A percentile compares a stretch with the other conserved stretches of the same genome.
Conservation (phyloP, 208 protist genomes). For the Strigomonas galati region DNA sequence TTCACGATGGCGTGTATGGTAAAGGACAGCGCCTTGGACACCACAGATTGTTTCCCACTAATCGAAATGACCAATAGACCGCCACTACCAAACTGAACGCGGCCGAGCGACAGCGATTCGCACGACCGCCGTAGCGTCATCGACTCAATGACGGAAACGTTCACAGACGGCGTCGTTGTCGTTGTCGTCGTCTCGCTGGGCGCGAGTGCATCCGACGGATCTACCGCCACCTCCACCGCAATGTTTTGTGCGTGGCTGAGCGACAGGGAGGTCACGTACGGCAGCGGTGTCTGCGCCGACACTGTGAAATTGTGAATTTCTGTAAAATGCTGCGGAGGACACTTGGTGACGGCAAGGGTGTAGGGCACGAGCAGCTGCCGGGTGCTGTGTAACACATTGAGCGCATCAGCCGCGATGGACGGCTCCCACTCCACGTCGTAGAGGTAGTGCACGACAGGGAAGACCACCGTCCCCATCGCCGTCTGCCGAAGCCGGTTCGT, state of each 20-base stretch:
- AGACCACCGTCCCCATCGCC: constrained; percentile 71
- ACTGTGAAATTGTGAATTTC: constrained; percentile 17
- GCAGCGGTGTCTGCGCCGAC: constrained; percentile 49
- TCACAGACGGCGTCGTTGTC: not conserved
- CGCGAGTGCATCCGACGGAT: not conserved
- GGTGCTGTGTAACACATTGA: not conserved
- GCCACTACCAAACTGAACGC: constrained; percentile 4
- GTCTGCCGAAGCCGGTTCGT: constrained; percentile 15
- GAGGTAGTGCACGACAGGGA: constrained; percentile 77
- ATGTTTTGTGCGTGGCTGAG: constrained; percentile 55
- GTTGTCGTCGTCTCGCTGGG: not conserved
- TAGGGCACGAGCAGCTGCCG: not conserved
- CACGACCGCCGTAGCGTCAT: not conserved
- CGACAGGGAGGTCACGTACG: constrained; percentile 47
- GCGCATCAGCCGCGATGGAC: not conserved
- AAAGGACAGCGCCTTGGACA: not conserved
- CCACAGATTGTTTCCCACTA: not conserved
- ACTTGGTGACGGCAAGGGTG: not conserved
- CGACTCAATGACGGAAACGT: not conserved
- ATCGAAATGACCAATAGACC: constrained; percentile 2
- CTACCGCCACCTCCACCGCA: not conserved
- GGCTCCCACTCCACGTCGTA: constrained; percentile 18
- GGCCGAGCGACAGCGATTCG: not conserved
- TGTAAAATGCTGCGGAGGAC: not conserved
- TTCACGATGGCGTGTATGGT: constrained; percentile 1